Evolutionary conservation across 441 rosid species (phyloP).

Genomic region (Adansonia gregorii): DNA sequence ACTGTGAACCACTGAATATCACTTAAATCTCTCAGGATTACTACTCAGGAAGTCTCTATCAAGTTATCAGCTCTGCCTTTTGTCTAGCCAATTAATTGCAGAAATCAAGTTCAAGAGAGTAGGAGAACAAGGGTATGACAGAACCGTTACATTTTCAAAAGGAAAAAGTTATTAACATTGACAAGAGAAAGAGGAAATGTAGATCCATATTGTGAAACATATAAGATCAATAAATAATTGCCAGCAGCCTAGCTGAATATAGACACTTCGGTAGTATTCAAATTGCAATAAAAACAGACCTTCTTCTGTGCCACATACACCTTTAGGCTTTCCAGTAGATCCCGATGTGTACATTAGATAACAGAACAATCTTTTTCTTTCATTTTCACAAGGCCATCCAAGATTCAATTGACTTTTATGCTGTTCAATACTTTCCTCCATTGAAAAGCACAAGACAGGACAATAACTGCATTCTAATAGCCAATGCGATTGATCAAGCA

Average conservation of each 20-base stretch:
- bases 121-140: background rate
- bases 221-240: background rate
- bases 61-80: background rate
- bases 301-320: conserved; percentile 87
- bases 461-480: conserved; percentile 42
- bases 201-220: background rate
- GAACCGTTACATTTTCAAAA: background rate
- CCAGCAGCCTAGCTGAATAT: background rate
- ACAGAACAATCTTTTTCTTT: conserved; percentile 57
- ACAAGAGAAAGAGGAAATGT: background rate
- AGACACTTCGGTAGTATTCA: background rate
- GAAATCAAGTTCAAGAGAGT: background rate
- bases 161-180: background rate
- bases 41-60: background rate
- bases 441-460: conserved; percentile 53
- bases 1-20: background rate
- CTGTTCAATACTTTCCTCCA: conserved; percentile 46
- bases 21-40: background rate
- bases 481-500: conserved; percentile 49
- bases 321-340: conserved; percentile 90
- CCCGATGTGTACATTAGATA: conserved; percentile 93
- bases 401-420: conserved; percentile 26
- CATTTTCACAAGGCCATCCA: conserved; percentile 61
- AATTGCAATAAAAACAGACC: conserved; percentile 43
- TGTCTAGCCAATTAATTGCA: background rate